A percentile compares a stretch with the other conserved stretches of the same genome.
Evolutionary conservation across 306 rosid genomes (phyloP).

Genomic region (Sphenostylis stenocarpa): DNA sequence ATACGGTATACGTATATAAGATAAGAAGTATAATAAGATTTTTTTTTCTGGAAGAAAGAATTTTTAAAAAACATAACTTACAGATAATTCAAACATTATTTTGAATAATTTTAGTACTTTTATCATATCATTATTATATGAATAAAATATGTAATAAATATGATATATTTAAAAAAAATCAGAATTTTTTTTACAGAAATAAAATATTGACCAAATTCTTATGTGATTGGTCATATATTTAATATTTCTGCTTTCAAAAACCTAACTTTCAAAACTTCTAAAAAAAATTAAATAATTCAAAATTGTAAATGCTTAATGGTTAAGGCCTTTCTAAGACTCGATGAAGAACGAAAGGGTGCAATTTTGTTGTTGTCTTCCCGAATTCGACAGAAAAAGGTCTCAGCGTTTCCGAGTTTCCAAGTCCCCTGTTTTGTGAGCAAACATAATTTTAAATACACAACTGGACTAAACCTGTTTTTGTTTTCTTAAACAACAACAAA

Average conservation of each 20-base stretch:
- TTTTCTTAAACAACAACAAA: background rate
- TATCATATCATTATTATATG: too few species aligned
- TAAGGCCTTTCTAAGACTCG: background rate
- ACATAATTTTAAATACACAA: background rate
- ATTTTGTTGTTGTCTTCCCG: background rate
- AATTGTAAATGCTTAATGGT: background rate
- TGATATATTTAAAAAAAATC: too few species aligned
- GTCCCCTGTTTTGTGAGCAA: background rate
- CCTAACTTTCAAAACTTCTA: background rate
- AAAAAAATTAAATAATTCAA: background rate
- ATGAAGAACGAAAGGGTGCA: background rate
- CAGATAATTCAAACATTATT: too few species aligned
- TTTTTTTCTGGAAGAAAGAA: background rate
- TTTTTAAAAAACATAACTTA: too few species aligned
- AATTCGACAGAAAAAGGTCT: background rate
- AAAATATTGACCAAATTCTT: too few species aligned
- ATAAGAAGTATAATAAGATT: background rate
- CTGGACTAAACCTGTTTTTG: background rate
- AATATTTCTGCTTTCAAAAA: background rate
- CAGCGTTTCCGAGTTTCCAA: constrained; percentile 23
- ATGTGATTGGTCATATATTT: too few species aligned
- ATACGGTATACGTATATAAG: background rate
- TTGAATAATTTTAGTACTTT: too few species aligned
- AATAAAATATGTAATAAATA: too few species aligned
- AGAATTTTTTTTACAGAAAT: too few species aligned